Evolutionary conservation across 768 basidiomycete genomes (phyloP), one percentile per base, ranked within the genome.

Genomic region (Termitomyces titanicus): DNA sequence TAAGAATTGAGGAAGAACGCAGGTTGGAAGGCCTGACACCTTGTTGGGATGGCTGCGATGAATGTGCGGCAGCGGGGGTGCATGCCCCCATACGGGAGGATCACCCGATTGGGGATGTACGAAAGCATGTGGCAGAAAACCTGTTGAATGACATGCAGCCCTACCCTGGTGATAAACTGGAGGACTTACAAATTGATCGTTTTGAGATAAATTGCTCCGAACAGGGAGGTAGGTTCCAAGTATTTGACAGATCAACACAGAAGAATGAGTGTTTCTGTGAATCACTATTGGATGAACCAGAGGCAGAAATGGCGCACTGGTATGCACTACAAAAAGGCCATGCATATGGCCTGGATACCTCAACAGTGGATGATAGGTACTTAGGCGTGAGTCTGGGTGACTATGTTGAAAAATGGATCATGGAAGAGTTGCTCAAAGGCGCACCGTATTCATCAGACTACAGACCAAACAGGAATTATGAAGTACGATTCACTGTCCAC

Each of bases 21-120:
- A 10, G n/a, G 15, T 9, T 3, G 0, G 27, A 15, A n/a, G 13
- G 12, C 5, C 6, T n/a, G 17, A n/a, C 9, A 10, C 45, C 45
- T 8, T 46, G 27, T 17, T 46, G 45, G 45, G 45, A 46, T 46
- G 27, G 45, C 5, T 46, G 45, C 13, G 9, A 33, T 4, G 45
- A 46, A 3, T 46, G 45, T 12, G 27, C 17, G 10, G 18, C 1
- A 3, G 17, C 3, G 5, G 45, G 45, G 0, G 7, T 29, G 13
- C 9, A 3, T 0, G 3, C 17, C 1, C 27, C 3, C 0, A 12
- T n/a, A 5, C 3, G 40, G 3, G 22, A 12, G 1, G 9, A 10
- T 5, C 25, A 46, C 18, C 45, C 45, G 6, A 27, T 51, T 2
- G 50, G 37, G 2, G 50, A 40, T 42, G 18, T 39, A 1, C n/a